Base-by-base conservation (phyloP, 2,329 filamentous ascomycete genomes). In the Microdochium trichocladiopsis region DNA sequence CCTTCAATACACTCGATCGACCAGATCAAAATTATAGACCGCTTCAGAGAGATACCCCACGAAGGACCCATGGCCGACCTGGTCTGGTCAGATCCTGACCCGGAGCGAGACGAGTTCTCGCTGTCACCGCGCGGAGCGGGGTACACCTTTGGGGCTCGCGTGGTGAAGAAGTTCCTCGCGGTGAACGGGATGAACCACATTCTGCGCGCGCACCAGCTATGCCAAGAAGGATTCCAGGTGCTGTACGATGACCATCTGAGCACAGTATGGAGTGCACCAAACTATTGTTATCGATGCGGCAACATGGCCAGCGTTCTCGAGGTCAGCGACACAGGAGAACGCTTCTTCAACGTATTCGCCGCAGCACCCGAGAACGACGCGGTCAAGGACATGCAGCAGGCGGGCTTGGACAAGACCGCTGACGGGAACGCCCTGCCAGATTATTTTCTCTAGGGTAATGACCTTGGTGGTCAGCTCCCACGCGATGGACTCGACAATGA, bases 61-160 rank as follows among this genome's bases (percentile, higher is more conserved):
- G 94, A 99, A 72, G 94, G 94, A 0, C 94, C 94, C 31, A 99
- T 99, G 94, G 94, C 94, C n/a, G 94, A 99, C 69, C 76, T 99
- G 4, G 94, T 99, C 28, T 99, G 94, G 94, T 96, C 91, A 21
- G 94, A 99, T 67, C 94, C 94, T 0, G 94, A 99, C 67, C 87
- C 90, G n/a, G 94, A 99, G 62, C 83, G 92, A 53, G 94, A 99
- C 71, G 94, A 99, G 69, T 99, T 99, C 71, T 95, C 89, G 6
- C 80, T 99, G 16, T 95, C 89, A 8, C 94, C 94, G 2, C 82
- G 94, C 56, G 94, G 94, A 45, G 94, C 94, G 21, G 94, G 94
- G 23, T 99, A 99, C 69, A 97, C 93, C 0, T 99, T 99, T 67
- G 94, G 94, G 52, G 91, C 92, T 6, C 94, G 97, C 69, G 94